Evolutionary conservation across 1,284 basidiomycete genomes (phyloP).

Genomic region (Tetrapyrgos nigripes): DNA sequence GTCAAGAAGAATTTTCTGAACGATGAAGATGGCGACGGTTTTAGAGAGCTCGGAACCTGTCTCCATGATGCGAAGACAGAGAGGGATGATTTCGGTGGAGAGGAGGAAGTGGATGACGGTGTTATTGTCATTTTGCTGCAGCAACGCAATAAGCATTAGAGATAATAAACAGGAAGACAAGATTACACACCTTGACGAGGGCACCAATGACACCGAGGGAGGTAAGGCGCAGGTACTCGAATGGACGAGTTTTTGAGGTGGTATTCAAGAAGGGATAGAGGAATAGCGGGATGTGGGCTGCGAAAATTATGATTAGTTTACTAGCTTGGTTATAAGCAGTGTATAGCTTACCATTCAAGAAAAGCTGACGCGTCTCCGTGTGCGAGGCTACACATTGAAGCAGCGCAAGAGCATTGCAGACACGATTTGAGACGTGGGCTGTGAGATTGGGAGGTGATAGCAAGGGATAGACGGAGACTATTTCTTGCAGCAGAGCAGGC

Average conservation of each 20-base stretch:
- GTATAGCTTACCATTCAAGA: conserved; percentile 77
- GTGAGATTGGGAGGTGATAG: conserved; percentile 96
- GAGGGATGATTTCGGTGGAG: conserved; percentile 99
- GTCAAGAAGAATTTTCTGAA: conserved; percentile 98
- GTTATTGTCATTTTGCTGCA: conserved; percentile 97
- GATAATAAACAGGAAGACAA: neutral
- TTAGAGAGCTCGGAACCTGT: conserved; percentile 99
- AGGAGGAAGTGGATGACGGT: conserved; percentile 99
- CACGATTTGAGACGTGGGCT: conserved; percentile 98
- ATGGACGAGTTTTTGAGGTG: conserved; percentile 97
- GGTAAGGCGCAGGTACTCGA: conserved; percentile 98
- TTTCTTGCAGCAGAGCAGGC: conserved; percentile 98
- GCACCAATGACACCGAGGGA: conserved; percentile 99
- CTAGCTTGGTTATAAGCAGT: neutral
- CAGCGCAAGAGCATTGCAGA: conserved; percentile 98
- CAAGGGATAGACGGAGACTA: conserved; percentile 97
- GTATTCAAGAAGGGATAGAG: conserved; percentile 99
- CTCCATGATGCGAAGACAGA: conserved; percentile 99
- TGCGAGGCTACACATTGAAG: conserved; percentile 98
- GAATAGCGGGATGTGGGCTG: conserved; percentile 98
- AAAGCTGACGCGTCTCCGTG: conserved; percentile 91
- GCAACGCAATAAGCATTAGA: neutral
- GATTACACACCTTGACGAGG: conserved; percentile 82
- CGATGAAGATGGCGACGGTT: conserved; percentile 99
- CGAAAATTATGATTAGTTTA: neutral